Evolutionary conservation across 2,329 filamentous ascomycete genomes (phyloP).

Genomic region (Daldinia sp.): DNA sequence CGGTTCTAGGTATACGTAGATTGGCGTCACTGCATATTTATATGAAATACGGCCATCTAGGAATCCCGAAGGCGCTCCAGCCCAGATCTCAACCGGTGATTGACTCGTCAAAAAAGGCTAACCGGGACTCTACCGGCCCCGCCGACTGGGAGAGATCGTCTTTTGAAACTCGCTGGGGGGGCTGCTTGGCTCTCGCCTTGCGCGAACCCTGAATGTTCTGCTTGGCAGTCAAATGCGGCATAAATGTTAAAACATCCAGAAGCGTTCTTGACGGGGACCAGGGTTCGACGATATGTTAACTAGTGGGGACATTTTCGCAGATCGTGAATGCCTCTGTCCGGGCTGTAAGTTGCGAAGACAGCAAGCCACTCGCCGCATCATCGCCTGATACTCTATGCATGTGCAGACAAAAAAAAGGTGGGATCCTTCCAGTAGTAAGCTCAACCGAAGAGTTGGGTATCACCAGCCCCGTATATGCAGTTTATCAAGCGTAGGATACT

Average conservation of each 20-base stretch:
- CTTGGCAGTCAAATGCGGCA: slow-evolving; percentile 35
- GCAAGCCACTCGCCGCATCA: slow-evolving; percentile 16
- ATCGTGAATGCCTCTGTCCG: slow-evolving; percentile 17
- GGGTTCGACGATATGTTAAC: slow-evolving; percentile 23
- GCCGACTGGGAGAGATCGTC: slow-evolving; percentile 37
- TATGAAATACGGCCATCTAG: not conserved
- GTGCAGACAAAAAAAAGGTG: not conserved
- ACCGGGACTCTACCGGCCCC: slow-evolving; percentile 38
- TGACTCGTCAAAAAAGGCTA: slow-evolving; percentile 21
- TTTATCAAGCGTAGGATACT: slow-evolving; percentile 8
- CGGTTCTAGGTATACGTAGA: not conserved
- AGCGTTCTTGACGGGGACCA: slow-evolving; percentile 31
- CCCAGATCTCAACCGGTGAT: slow-evolving; percentile 26
- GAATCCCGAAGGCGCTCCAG: slow-evolving; percentile 9
- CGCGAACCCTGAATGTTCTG: slow-evolving; percentile 22
- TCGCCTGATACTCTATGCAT: slow-evolving; percentile 14
- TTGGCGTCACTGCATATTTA: not conserved
- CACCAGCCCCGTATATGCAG: slow-evolving; percentile 20
- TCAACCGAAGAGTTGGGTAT: slow-evolving; percentile 16
- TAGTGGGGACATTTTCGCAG: slow-evolving; percentile 23
- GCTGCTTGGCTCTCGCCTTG: slow-evolving; percentile 29
- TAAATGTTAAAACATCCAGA: slow-evolving; percentile 38
- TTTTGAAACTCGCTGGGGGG: slow-evolving; percentile 39
- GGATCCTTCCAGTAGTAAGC: slow-evolving; percentile 37
- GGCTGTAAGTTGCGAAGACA: slow-evolving; percentile 4